Conservation (phyloP, 345 rosid species). For the Schrenkiella parvula region DNA sequence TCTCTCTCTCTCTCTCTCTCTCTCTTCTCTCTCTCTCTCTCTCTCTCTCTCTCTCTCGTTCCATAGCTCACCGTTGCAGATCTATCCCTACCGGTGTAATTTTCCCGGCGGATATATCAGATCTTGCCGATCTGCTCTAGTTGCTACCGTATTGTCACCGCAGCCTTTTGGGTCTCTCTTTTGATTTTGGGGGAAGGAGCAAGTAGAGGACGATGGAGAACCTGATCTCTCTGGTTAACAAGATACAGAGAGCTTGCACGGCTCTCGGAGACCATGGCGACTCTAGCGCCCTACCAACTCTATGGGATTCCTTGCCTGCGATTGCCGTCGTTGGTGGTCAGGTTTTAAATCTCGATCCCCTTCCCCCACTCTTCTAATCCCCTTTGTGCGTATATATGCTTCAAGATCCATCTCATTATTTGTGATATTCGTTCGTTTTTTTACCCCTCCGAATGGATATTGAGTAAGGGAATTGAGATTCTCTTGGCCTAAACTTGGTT, state of each 20-base stretch:
- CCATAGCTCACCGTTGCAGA: conserved; percentile 23
- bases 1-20: conserved; percentile 15
- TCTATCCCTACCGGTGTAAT: neutral
- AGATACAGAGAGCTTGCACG: conserved; percentile 99
- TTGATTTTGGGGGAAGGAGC: neutral
- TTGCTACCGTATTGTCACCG: neutral
- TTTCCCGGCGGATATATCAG: neutral
- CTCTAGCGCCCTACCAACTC: conserved; percentile 79
- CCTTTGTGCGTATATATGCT: neutral
- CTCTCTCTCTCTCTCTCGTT: conserved; percentile 13
- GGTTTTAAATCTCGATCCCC: conserved; percentile 42
- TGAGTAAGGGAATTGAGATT: neutral
- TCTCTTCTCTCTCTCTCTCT: neutral
- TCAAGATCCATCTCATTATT: neutral
- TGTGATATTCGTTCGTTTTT: neutral
- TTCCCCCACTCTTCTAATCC: neutral
- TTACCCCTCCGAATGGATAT: too few relatives aligned
- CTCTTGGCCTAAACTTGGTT: neutral
- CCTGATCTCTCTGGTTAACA: conserved; percentile 86
- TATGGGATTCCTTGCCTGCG: conserved; percentile 95
- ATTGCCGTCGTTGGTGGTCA: conserved; percentile 99
- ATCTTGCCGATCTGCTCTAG: conserved; percentile 21
- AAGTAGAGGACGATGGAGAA: conserved; percentile 61
- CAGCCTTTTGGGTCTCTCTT: neutral
- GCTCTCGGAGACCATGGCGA: conserved; percentile 99